Evolutionary conservation across 306 rosid species (phyloP), one percentile per base, ranked within the genome.

Genomic region (Sicyos edulis): DNA sequence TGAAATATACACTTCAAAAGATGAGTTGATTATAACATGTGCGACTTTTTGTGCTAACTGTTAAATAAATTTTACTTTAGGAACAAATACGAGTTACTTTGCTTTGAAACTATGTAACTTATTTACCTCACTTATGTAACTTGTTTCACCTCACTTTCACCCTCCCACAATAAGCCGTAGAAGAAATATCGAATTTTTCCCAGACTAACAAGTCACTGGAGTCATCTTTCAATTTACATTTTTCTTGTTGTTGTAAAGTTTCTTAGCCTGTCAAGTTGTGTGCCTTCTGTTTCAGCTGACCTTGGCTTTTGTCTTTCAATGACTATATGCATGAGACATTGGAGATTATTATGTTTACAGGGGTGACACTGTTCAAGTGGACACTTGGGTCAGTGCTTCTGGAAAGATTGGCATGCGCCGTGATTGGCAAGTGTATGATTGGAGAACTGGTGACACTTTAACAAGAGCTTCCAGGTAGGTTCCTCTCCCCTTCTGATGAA

Each of bases 391-490:
- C 71, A 83, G 92, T 81, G 83, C 82, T 72, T 91, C 96, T 1
- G 99, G 99, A 74, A 95, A 91, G 80, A 89, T 91, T 83, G 95
- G 97, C 45, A 91, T 95, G 99, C 96, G 95, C 15, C 99, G 99
- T 73, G 97, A 95, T 85, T 95, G 99, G 99, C 84, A 87, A 52
- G 74, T 95, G 76, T 82, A 88, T 2, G 96, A 95, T 81, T 81
- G 80, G 62, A 83, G 70, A 73, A 89, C 97, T 74, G 97, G 99
- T 49, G 89, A 89, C 80, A 83, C 71, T 20, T 60, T 95, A 76
- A 88, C 95, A 12, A 89, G 92, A 83, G 99, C 99, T 77, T 87
- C 99, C 69, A 95, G 99, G 97, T 93, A 80, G 20, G 42, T 54
- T 80, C 53, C 65, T 26, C 63, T 75, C 67, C 74, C 15, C 15